Conservation (phyloP, 1,284 basidiomycete genomes). For the Trichosporon faecale region DNA sequence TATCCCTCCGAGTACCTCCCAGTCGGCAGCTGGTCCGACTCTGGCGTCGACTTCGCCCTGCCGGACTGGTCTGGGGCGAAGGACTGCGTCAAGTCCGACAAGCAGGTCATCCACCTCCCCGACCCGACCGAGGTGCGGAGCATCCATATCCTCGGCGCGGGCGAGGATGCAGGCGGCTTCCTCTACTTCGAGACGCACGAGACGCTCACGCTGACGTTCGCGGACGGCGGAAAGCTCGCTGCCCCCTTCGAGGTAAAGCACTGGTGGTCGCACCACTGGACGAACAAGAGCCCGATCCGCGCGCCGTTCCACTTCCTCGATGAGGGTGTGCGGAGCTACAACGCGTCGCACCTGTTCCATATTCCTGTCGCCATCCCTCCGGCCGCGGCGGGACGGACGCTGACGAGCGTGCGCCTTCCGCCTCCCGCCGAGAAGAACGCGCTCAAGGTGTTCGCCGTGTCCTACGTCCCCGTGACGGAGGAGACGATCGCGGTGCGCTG, state of each 20-base stretch:
- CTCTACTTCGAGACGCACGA: constrained; percentile 18
- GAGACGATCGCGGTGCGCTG: background rate
- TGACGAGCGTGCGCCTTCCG: constrained; percentile 13
- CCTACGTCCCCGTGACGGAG: constrained; percentile 7
- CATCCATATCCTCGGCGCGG: constrained; percentile 20
- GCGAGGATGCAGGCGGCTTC: constrained; percentile 23
- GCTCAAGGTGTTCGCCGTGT: constrained; percentile 25
- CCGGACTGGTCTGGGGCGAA: background rate
- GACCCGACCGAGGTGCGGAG: constrained; percentile 3
- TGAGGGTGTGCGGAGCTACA: constrained; percentile 10
- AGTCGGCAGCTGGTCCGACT: constrained; percentile 9
- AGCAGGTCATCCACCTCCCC: constrained; percentile 8
- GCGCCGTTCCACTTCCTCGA: constrained; percentile 19
- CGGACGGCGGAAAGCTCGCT: constrained; percentile 4
- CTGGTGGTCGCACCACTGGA: constrained; percentile 26
- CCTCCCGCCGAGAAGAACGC: constrained; percentile 12
- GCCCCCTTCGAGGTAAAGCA: constrained; percentile 23
- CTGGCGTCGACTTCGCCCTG: constrained; percentile 18
- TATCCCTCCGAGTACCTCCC: constrained; percentile 19
- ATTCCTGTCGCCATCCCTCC: constrained; percentile 15
- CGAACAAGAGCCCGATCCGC: constrained; percentile 23
- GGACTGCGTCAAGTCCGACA: constrained; percentile 15
- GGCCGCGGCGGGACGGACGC: background rate
- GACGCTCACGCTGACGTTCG: constrained; percentile 15
- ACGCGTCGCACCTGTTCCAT: constrained; percentile 25